These are phyloP conservation scores for Fusarium subglutinans DNA, from an alignment of 2,329 filamentous ascomycete species.

Conservation along the genomic window DNA sequence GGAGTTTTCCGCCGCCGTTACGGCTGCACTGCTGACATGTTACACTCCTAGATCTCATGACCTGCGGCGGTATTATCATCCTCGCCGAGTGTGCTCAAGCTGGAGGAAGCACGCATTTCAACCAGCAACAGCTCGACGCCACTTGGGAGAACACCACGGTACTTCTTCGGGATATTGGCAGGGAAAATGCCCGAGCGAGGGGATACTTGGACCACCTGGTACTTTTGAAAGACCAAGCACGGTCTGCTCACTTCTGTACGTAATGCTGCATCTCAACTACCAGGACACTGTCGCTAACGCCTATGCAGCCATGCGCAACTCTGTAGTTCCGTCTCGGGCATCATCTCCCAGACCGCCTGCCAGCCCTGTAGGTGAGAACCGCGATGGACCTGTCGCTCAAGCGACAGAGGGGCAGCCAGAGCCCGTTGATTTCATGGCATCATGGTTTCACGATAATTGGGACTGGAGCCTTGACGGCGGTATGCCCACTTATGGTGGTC, in stretches of 20 bases:
- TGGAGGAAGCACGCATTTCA: background rate
- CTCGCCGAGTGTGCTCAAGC: background rate
- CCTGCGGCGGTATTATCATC: background rate
- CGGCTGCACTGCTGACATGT: background rate
- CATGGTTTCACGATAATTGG: background rate
- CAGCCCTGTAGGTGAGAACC: background rate
- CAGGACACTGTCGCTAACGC: background rate
- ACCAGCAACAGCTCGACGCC: background rate
- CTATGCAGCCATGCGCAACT: background rate
- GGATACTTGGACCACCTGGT: background rate
- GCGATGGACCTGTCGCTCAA: too few relatives aligned
- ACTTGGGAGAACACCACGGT: background rate
- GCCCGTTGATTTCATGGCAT: background rate
- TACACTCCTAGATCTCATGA: background rate
- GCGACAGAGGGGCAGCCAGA: background rate
- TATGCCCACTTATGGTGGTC: background rate
- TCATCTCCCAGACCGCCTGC: background rate
- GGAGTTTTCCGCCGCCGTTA: background rate
- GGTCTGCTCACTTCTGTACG: background rate
- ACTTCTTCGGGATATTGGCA: background rate
- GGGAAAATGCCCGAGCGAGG: background rate
- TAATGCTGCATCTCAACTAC: background rate
- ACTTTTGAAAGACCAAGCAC: background rate
- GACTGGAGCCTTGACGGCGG: constrained; percentile 1
- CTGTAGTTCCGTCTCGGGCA: background rate